These are phyloP conservation scores for Candida sp. DNA, from an alignment of 1,139 yeast species.

Conservation along the genomic window DNA sequence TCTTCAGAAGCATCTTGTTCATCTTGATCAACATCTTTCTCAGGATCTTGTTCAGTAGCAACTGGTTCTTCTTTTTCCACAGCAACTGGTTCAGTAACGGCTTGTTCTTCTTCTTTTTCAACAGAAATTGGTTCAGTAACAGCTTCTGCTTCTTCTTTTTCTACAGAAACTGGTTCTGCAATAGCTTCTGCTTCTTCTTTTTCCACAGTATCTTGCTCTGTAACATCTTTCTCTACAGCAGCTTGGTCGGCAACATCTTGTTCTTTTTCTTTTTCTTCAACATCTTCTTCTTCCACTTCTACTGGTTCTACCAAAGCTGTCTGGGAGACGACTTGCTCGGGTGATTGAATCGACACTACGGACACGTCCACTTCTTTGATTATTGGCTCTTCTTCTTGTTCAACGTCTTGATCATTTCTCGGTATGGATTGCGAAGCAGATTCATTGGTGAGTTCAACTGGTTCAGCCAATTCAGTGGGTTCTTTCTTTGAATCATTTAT, in stretches of 20 bases:
- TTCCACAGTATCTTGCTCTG: conserved; percentile 10
- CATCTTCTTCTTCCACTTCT: conserved; percentile 8
- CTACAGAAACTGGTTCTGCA: conserved; percentile 10
- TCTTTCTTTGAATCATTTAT: background rate
- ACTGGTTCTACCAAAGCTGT: conserved; percentile 8
- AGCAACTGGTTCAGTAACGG: conserved; percentile 9
- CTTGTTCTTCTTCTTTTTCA: conserved; percentile 3
- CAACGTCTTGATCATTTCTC: background rate
- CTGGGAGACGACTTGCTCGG: conserved; percentile 8
- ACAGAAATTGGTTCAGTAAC: conserved; percentile 9
- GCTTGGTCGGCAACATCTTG: conserved; percentile 8
- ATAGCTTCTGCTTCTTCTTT: conserved; percentile 7
- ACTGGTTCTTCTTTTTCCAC: conserved; percentile 6
- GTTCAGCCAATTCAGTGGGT: background rate
- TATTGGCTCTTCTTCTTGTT: conserved; percentile 8
- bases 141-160: conserved; percentile 6
- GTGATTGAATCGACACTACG: conserved; percentile 7
- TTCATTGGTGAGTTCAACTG: background rate
- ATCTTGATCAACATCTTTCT: conserved; percentile 5
- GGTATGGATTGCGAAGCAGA: background rate
- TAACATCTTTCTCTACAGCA: conserved; percentile 11
- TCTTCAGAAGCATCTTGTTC: conserved; percentile 4
- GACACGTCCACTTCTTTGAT: conserved; percentile 9
- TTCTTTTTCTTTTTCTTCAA: conserved; percentile 7
- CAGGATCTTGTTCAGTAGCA: conserved; percentile 4